Conservation (phyloP, 306 rosid genomes). For the Astragalus membranaceus region DNA sequence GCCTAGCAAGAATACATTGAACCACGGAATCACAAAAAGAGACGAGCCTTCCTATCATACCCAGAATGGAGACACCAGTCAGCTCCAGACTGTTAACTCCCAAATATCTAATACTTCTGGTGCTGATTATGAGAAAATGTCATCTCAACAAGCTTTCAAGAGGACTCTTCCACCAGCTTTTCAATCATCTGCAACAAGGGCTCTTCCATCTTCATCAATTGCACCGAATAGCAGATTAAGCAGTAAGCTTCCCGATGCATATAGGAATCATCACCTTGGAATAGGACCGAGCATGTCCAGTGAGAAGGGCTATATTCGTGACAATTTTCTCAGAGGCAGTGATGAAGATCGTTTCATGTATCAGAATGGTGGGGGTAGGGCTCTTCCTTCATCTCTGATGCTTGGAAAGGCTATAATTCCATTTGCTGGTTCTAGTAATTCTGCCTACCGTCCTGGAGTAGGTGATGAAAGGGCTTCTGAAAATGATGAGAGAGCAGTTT, state of each 20-base stretch:
- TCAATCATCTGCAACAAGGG: conserved; percentile 37
- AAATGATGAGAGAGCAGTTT: conserved; percentile 75
- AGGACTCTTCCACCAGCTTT: conserved; percentile 55
- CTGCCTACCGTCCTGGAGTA: conserved; percentile 43
- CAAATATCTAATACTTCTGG: conserved; percentile 34
- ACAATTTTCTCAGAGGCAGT: conserved; percentile 35
- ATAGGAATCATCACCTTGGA: conserved; percentile 30
- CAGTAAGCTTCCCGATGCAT: conserved; percentile 40
- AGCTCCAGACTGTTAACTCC: conserved; percentile 33
- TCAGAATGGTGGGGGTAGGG: conserved; percentile 53
- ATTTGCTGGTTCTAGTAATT: conserved; percentile 52
- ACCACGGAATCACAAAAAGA: conserved; percentile 15
- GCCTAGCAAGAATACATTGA: conserved; percentile 38
- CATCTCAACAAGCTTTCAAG: conserved; percentile 60
- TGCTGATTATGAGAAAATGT: conserved; percentile 44
- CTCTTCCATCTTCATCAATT: conserved; percentile 41
- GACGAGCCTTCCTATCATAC: conserved; percentile 25
- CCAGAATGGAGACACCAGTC: conserved; percentile 42
- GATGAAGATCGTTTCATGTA: conserved; percentile 42
- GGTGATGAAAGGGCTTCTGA: conserved; percentile 64
- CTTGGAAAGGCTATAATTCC: conserved; percentile 45
- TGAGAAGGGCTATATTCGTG: conserved; percentile 42
- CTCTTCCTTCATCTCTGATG: conserved; percentile 52
- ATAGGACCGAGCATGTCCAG: conserved; percentile 44
- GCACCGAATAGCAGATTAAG: conserved; percentile 29